These are phyloP conservation scores for Rhypophila decipiens DNA, from an alignment of 495 filamentous ascomycete genomes.

Conservation along the genomic window DNA sequence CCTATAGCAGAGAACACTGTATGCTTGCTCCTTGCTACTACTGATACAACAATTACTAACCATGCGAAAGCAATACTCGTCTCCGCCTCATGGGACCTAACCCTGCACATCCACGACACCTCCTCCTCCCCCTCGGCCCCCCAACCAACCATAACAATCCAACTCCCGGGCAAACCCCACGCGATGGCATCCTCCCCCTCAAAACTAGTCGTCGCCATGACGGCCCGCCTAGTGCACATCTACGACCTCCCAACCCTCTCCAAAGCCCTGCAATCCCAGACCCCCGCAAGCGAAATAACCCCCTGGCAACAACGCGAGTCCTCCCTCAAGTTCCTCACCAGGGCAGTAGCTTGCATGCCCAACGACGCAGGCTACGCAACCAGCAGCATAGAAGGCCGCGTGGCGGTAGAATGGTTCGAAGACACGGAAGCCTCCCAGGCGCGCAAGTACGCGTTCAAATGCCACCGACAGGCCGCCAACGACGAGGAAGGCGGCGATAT, in stretches of 20 bases:
- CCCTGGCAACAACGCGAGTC: conserved; percentile 90
- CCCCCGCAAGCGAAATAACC: conserved; percentile 44
- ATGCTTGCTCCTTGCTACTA: conserved; percentile 11
- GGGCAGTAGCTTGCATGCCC: conserved; percentile 93
- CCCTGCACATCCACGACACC: conserved; percentile 74
- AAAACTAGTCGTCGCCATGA: conserved; percentile 91
- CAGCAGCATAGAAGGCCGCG: conserved; percentile 82
- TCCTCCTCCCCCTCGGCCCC: conserved; percentile 26
- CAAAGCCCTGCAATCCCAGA: conserved; percentile 41
- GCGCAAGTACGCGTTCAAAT: conserved; percentile 97
- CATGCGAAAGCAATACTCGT: conserved; percentile 53
- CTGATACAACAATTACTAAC: conserved; percentile 8
- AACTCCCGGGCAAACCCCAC: conserved; percentile 78
- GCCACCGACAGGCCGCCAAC: conserved; percentile 65
- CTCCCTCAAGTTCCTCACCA: conserved; percentile 90
- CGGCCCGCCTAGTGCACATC: conserved; percentile 82
- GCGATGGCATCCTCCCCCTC: conserved; percentile 73
- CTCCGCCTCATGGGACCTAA: conserved; percentile 89
- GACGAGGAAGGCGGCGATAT: conserved; percentile 61
- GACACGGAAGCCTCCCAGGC: conserved; percentile 75
- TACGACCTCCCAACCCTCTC: conserved; percentile 75
- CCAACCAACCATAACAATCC: conserved; percentile 47
- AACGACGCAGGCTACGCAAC: conserved; percentile 88
- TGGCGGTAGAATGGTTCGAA: conserved; percentile 97
- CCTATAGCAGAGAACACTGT: conserved; percentile 72